These are phyloP conservation scores for Euphorbia tirucalli DNA, from an alignment of 345 rosid species.

Conservation along the genomic window DNA sequence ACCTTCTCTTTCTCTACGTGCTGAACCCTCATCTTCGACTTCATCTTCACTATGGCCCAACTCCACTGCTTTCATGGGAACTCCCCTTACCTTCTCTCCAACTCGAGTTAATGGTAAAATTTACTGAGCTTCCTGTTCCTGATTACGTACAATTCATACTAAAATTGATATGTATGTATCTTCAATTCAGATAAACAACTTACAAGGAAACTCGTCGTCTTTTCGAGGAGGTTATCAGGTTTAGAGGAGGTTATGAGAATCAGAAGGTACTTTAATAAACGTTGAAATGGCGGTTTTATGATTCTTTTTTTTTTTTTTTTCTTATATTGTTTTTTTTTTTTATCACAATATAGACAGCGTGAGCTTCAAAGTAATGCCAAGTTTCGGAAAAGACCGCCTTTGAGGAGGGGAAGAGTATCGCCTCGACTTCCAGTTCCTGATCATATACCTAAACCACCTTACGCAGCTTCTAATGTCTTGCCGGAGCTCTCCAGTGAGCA, in stretches of 20 bases:
- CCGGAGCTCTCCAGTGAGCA: constrained; percentile 63
- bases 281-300: background rate
- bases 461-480: constrained; percentile 46
- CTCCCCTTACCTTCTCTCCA: constrained; percentile 40
- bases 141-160: too few species aligned
- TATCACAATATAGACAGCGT: constrained; percentile 42
- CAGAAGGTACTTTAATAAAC: constrained; percentile 37
- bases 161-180: too few species aligned
- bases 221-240: constrained; percentile 51
- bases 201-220: constrained; percentile 30
- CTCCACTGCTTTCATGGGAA: constrained; percentile 34
- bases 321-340: background rate
- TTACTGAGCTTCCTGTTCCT: background rate
- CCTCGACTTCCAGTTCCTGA: constrained; percentile 79
- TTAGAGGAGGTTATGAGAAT: constrained; percentile 77
- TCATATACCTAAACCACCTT: constrained; percentile 75
- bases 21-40: constrained; percentile 15
- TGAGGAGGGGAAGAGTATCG: constrained; percentile 81
- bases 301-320: too few species aligned
- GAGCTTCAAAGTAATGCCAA: constrained; percentile 44
- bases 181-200: constrained; percentile 33
- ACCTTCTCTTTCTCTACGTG: constrained; percentile 14
- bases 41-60: constrained; percentile 22
- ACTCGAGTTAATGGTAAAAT: constrained; percentile 39
- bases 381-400: constrained; percentile 51